Base-by-base conservation (phyloP, 805 yeast species). In the Candida verbasci region DNA sequence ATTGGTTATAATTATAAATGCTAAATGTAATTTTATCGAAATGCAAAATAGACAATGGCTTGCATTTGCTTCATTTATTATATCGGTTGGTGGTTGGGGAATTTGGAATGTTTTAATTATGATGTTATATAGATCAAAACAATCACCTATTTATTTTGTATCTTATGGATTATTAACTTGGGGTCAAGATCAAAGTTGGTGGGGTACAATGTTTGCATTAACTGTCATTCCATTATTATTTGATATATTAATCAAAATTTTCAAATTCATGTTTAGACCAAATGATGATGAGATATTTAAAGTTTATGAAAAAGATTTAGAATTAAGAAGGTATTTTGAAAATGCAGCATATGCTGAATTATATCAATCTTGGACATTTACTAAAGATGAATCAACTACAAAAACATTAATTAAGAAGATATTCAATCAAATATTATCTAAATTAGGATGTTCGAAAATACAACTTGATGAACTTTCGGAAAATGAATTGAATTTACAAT, bases 61-160 rank as follows among this genome's bases (percentile, higher is more conserved):
- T 26, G 81, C 85, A 16, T 63, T 78, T 46, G 77, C 78, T 0
- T 78, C 93, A 0, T 72, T 80, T 42, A 52, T 74, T 9, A 68
- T 88, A 11, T 86, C 96, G 0, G 80, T 80, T 22, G 77, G 81
- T 17, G 98, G 97, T 1, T 93, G 94, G 81, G 61, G 84, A 6
- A 48, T 80, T 9, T 93, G 97, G 96, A 80, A 86, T 55, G 69
- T 84, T 38, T 56, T 88, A 20, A 73, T 91, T 31, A 85, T 89
- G 52, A 72, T 70, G 3, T 60, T 89, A n/a, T 82, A 86, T 55
- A 65, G 58, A 50, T 58, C 52, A 46, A 74, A 62, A 52, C 74
- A 52, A 35, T 68, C 70, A 23, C 62, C 76, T 37, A 84, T 85
- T 10, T 88, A 76, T 58, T 85, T 75, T 55, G 96, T 85, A 2